phyloP scores from a whole-genome alignment of 495 filamentous ascomycete species.

The Rostrohypoxylon terebratum region DNA sequence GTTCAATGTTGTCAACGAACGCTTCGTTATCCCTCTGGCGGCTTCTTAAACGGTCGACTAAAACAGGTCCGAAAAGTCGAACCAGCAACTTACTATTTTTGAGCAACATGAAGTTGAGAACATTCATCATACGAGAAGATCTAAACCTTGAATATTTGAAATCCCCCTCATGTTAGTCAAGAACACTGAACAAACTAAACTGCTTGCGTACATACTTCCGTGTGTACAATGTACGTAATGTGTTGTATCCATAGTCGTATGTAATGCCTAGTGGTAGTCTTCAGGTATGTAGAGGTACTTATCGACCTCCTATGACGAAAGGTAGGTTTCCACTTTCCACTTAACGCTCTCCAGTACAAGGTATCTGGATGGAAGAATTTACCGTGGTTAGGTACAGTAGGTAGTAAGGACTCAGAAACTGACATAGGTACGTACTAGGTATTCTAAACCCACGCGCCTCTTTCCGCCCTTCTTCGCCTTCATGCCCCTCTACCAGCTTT shows the following conservation, averaged over 20 bases:
- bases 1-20: conserved; percentile 17
- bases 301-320: background rate
- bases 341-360: background rate
- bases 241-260: background rate
- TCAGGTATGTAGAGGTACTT: background rate
- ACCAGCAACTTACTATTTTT: background rate
- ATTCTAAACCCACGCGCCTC: background rate
- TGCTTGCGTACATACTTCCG: background rate
- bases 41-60: conserved; percentile 1
- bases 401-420: background rate
- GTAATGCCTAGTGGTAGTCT: background rate
- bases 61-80: background rate
- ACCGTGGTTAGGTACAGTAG: background rate
- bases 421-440: conserved; percentile 7
- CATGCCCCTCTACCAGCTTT: conserved; percentile 22
- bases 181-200: background rate
- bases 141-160: background rate
- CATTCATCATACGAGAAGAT: background rate
- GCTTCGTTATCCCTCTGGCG: background rate
- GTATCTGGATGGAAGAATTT: background rate
- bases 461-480: background rate
- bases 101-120: background rate
- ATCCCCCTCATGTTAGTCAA: background rate
- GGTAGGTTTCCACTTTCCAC: conserved; percentile 4
- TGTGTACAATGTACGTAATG: background rate